phyloP scores from a whole-genome alignment of 331 rosid genomes.

The Phaseolus coccineus region DNA sequence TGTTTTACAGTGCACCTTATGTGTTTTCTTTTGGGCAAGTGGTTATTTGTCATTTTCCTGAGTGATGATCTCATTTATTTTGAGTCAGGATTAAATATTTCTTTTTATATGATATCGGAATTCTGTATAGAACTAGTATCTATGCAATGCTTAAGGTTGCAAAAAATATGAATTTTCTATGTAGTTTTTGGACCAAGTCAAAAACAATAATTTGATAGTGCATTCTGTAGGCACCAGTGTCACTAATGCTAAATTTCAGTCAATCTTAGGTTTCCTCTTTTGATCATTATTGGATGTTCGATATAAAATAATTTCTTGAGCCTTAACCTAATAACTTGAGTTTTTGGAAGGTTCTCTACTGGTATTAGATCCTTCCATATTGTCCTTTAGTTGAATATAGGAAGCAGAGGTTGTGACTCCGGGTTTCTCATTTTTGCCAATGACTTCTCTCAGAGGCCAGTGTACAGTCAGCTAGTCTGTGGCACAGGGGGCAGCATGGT shows the following conservation, averaged over 20 bases:
- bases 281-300: background rate
- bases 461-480: background rate
- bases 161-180: slow-evolving; percentile 27
- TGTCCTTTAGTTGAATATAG: background rate
- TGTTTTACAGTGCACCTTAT: slow-evolving; percentile 16
- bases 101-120: slow-evolving; percentile 19
- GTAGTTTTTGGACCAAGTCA: background rate
- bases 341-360: background rate
- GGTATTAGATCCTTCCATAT: background rate
- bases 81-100: slow-evolving; percentile 22
- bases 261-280: background rate
- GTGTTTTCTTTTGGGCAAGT: slow-evolving; percentile 27
- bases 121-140: slow-evolving; percentile 22
- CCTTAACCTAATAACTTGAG: background rate
- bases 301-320: background rate
- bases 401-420: background rate
- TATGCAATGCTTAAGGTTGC: slow-evolving; percentile 29
- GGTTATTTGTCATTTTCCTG: slow-evolving; percentile 32
- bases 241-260: background rate
- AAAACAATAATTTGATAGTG: slow-evolving; percentile 37
- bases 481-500: background rate
- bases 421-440: background rate
- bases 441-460: background rate
- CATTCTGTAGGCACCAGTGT: slow-evolving; percentile 2
- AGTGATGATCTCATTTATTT: slow-evolving; percentile 16